Base-by-base conservation (phyloP, 1,139 yeast species). In the Eremothecium sinecaudum region DNA sequence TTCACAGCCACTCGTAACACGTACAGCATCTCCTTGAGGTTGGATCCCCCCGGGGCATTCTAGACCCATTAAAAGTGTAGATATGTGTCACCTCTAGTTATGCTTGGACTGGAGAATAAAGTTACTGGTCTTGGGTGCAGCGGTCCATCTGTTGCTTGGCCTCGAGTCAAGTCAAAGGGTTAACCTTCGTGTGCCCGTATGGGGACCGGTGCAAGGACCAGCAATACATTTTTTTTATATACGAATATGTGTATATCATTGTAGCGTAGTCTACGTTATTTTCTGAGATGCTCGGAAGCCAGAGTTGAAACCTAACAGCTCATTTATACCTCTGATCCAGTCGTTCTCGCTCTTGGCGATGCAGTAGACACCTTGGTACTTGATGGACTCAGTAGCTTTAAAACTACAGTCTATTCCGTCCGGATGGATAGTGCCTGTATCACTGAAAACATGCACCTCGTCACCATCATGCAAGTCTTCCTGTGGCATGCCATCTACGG, bases 291-390 rank as follows among this genome's bases (percentile, higher is more conserved):
- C 30, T 30, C 77, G 77, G 56, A 87, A 87, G 34, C 83, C 72
- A 13, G 86, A 75, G 53, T 87, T 87, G 66, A 87, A 87, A 2
- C 96, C 96, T 25, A 87, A 61, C 41, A 87, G 66, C 45, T 82
- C 87, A 51, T 87, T 87, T 38, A 87, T 75, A 33, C 92, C 94
- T 40, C 71, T 71, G 2, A 87, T 83, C 97, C 97, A 87, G 54
- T 87, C 96, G 43, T 80, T 79, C 42, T 78, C 84, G 9, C 78
- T 67, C 37, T 77, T 69, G 0, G 94, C 83, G 4, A 87, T 78
- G 59, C 96, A 86, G 79, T 92, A 84, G n/a, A 87, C 75, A 1
- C 94, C 94, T 20, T 73, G 64, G 21, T 64, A 52, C 31, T 50
- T 43, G 34, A 41, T 34, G 12, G 37, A 18, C 35, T 43, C 28